Percentiles rank a stretch among this genome's conserved stretches.
Conservation (phyloP, 108 stramenopile species). For the Ochromonas danica region DNA sequence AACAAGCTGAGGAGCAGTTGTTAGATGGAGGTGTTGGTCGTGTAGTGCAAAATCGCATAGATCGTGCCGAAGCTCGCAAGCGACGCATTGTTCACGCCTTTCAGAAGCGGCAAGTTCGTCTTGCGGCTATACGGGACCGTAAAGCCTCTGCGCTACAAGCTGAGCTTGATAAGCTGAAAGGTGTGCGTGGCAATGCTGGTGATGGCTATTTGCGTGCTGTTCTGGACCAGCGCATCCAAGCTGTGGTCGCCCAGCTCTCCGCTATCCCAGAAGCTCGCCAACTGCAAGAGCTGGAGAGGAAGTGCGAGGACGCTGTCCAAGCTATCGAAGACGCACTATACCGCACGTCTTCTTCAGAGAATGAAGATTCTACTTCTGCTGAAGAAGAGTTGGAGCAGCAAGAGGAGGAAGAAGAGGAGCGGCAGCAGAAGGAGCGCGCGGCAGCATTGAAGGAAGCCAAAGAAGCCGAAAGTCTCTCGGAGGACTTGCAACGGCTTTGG, state of each 20-base stretch:
- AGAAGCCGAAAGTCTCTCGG: no score
- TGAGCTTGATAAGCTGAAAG: slow-evolving; percentile 17
- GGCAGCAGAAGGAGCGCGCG: background rate
- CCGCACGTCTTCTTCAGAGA: background rate
- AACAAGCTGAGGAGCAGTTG: slow-evolving; percentile 24
- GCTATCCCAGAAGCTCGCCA: background rate
- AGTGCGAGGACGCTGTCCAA: background rate
- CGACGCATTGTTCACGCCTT: background rate
- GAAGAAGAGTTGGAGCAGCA: background rate
- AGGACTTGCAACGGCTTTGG: no score
- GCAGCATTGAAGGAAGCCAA: no score
- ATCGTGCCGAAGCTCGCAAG: background rate
- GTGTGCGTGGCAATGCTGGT: background rate
- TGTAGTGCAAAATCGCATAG: slow-evolving; percentile 17
- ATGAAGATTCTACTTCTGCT: no score
- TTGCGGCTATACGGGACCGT: background rate
- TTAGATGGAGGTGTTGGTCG: background rate
- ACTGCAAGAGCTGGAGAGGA: background rate
- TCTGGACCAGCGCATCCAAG: background rate
- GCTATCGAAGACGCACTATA: background rate
- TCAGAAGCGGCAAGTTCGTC: background rate
- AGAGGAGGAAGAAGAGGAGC: background rate
- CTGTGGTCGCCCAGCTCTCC: background rate
- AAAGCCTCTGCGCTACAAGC: no score
- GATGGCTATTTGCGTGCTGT: background rate